A percentile compares a stretch with the other conserved stretches of the same genome.
phyloP scores from a whole-genome alignment of 106 monocot genomes.

The Dioscorea zingiberensis region DNA sequence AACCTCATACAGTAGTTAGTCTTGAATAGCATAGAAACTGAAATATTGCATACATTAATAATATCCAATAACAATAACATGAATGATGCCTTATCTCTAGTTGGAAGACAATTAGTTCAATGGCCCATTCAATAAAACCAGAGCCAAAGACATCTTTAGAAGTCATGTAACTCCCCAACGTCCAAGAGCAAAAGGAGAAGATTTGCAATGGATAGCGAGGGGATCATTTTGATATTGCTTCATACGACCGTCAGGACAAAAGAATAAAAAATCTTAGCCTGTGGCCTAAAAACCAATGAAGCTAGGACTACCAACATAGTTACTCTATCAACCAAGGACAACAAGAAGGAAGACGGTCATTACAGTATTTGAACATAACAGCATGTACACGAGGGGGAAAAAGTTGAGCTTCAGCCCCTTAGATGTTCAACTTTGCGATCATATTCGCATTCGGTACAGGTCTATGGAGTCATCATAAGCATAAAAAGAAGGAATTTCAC shows the following conservation, averaged over 20 bases:
- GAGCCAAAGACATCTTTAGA: not conserved
- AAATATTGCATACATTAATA: no score
- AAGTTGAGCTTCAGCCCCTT: conserved; percentile 11
- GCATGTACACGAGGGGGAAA: no score
- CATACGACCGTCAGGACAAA: conserved; percentile 2
- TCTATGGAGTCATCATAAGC: conserved; percentile 9
- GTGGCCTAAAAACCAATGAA: conserved; percentile 3
- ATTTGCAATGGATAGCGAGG: conserved; percentile 52
- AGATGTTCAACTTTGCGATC: conserved; percentile 5
- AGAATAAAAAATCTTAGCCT: not conserved
- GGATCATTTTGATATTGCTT: conserved; percentile 31
- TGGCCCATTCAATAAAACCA: not conserved
- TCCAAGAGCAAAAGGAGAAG: conserved; percentile 26
- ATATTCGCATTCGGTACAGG: conserved; percentile 10
- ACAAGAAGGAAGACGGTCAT: not conserved
- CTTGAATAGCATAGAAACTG: not conserved
- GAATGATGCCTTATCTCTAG: no score
- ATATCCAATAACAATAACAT: no score
- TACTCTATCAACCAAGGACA: not conserved
- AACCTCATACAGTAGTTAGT: no score
- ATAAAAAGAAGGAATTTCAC: not conserved
- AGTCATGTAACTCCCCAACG: conserved; percentile 45
- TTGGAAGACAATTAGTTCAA: not conserved
- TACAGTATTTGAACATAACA: no score
- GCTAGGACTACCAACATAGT: not conserved